Conservation (phyloP, 2,329 filamentous ascomycete species). For the Acephala macrosclerotiorum region DNA sequence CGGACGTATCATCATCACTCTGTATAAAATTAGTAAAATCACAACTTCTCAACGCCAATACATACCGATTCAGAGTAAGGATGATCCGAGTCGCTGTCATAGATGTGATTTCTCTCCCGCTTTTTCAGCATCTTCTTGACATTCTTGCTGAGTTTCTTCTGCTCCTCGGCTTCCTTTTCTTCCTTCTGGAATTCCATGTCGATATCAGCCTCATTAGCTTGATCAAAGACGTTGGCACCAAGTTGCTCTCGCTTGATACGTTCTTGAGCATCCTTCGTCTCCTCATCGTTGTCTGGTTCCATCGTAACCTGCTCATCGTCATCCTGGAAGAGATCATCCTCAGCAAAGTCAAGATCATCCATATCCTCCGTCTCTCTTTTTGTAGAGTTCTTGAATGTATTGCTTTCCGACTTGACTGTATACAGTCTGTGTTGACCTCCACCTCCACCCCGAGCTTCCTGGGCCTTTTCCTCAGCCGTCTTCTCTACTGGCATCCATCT, state of each 20-base stretch:
- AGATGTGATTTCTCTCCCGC: slow-evolving; percentile 86
- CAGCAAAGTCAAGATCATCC: slow-evolving; percentile 71
- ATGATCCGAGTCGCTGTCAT: slow-evolving; percentile 74
- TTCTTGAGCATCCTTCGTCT: slow-evolving; percentile 74
- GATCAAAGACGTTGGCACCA: slow-evolving; percentile 83
- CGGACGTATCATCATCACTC: slow-evolving; percentile 60
- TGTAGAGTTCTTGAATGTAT: slow-evolving; percentile 66
- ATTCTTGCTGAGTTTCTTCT: slow-evolving; percentile 76
- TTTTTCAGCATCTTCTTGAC: slow-evolving; percentile 83
- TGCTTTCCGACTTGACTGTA: slow-evolving; percentile 72
- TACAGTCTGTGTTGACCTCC: slow-evolving; percentile 56
- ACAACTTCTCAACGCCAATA: slow-evolving; percentile 36
- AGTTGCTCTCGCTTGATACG: slow-evolving; percentile 82
- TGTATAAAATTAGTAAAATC: slow-evolving; percentile 42
- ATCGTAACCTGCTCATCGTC: slow-evolving; percentile 82
- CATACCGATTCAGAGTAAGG: slow-evolving; percentile 61
- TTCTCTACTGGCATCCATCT: slow-evolving; percentile 79
- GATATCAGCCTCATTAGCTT: slow-evolving; percentile 73
- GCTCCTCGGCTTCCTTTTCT: slow-evolving; percentile 73
- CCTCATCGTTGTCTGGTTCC: slow-evolving; percentile 83
- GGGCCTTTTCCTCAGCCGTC: slow-evolving; percentile 62
- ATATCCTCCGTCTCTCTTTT: slow-evolving; percentile 74
- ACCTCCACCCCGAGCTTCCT: slow-evolving; percentile 63
- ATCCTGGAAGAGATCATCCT: slow-evolving; percentile 81
- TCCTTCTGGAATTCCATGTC: slow-evolving; percentile 75